Percentiles rank a stretch among this genome's conserved stretches.
These are phyloP conservation scores for Elsinoe ampelina DNA, from an alignment of 2,329 filamentous ascomycete genomes.

Conservation along the genomic window DNA sequence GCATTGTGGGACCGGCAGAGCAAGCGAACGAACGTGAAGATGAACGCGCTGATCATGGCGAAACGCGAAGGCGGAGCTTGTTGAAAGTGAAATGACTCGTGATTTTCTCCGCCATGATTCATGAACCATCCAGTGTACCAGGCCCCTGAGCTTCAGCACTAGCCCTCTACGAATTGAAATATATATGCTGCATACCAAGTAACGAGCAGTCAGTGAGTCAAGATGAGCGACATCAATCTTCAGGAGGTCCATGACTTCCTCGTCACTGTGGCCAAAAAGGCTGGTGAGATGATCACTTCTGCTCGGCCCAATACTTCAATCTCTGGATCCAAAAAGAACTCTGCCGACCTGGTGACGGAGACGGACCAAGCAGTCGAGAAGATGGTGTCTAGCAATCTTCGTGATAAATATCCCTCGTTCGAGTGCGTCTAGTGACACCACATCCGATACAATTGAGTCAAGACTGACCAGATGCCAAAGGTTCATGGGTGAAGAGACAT, in stretches of 20 bases:
- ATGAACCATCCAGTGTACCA: no score
- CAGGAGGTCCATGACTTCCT: constrained; percentile 42
- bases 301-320: constrained; percentile 34
- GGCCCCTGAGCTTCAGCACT: not conserved
- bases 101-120: constrained; percentile 10
- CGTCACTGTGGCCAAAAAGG: constrained; percentile 36
- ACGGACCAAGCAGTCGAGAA: constrained; percentile 54
- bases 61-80: not conserved
- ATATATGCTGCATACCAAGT: not conserved
- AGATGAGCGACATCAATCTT: constrained; percentile 27
- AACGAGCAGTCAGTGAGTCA: not conserved
- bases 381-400: constrained; percentile 45
- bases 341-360: constrained; percentile 54
- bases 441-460: not conserved
- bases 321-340: constrained; percentile 42
- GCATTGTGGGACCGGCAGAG: constrained; percentile 24
- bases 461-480: constrained; percentile 20
- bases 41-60: constrained; percentile 5
- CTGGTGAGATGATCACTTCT: constrained; percentile 38
- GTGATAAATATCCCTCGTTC: constrained; percentile 44
- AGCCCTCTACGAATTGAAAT: not conserved
- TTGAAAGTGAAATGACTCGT: not conserved
- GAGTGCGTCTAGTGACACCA: constrained; percentile 28
- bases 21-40: not conserved
- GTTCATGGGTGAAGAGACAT: constrained; percentile 71